phyloP scores from a whole-genome alignment of 495 filamentous ascomycete species.

The Xylaria bambusicola region DNA sequence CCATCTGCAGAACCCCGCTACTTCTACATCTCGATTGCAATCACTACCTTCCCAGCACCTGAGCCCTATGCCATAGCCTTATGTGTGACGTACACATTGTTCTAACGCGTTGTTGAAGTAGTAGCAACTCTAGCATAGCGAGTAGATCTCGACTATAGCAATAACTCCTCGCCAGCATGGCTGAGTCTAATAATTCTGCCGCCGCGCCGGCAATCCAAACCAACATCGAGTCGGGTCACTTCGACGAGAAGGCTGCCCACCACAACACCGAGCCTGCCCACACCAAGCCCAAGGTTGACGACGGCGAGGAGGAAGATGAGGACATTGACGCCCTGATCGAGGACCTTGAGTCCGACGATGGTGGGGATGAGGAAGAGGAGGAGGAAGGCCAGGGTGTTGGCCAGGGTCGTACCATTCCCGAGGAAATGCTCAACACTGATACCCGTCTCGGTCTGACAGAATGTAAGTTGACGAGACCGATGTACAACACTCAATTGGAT shows the following conservation, averaged over 20 bases:
- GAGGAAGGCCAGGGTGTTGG: constrained; percentile 49
- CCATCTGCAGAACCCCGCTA: neutral
- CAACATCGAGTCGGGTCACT: constrained; percentile 56
- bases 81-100: constrained; percentile 15
- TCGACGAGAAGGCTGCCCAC: constrained; percentile 56
- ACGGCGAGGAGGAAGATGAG: constrained; percentile 67
- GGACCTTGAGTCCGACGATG: constrained; percentile 78
- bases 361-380: constrained; percentile 63
- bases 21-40: too few relatives aligned
- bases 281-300: constrained; percentile 40
- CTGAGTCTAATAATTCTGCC: constrained; percentile 43
- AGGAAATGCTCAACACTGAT: constrained; percentile 72
- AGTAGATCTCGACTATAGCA: constrained; percentile 23
- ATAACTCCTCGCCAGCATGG: constrained; percentile 45
- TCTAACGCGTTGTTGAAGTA: constrained; percentile 16
- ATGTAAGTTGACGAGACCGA: constrained; percentile 23
- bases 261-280: constrained; percentile 21
- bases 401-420: constrained; percentile 56
- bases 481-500: too few relatives aligned
- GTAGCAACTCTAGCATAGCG: constrained; percentile 20
- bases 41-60: too few relatives aligned
- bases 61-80: too few relatives aligned
- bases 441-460: constrained; percentile 69
- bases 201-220: constrained; percentile 54
- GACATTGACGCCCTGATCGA: constrained; percentile 81